phyloP scores from a whole-genome alignment of 2,329 filamentous ascomycete genomes.

The Apiospora phragmitis region DNA sequence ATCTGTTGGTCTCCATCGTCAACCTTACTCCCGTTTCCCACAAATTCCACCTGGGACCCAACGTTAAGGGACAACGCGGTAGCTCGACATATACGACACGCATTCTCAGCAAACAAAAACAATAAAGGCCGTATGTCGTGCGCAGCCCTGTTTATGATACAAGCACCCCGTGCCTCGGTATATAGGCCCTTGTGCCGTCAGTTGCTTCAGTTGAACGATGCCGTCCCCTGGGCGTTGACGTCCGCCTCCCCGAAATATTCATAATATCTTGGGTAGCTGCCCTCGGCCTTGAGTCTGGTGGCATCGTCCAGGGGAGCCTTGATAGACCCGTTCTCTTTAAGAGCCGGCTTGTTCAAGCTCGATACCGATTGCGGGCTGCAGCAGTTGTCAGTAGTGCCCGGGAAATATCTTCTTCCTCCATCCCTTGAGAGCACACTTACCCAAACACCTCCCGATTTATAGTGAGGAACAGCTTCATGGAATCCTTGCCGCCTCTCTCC shows the following conservation, averaged over 20 bases:
- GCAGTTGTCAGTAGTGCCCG: conserved; percentile 7
- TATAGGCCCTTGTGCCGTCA: neutral
- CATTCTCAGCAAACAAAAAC: neutral
- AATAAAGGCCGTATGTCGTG: too few species aligned
- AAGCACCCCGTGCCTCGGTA: neutral
- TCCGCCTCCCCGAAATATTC: conserved; percentile 51
- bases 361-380: conserved; percentile 48
- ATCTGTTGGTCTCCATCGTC: neutral
- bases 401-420: conserved; percentile 16
- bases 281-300: conserved; percentile 51
- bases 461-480: conserved; percentile 81
- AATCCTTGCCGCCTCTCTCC: conserved; percentile 76
- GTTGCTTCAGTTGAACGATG: conserved; percentile 47
- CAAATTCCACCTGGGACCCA: neutral
- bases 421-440: conserved; percentile 48
- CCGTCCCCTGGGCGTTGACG: conserved; percentile 48
- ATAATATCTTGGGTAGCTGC: conserved; percentile 52
- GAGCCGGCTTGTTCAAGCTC: conserved; percentile 34
- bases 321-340: conserved; percentile 48
- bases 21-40: neutral
- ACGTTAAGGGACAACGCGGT: neutral
- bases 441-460: conserved; percentile 89
- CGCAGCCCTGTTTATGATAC: neutral
- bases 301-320: conserved; percentile 51
- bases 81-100: neutral